Percentiles rank a stretch among this genome's conserved stretches.
Evolutionary conservation across 257 asterid species (phyloP).

Genomic region (Echites panduratus): DNA sequence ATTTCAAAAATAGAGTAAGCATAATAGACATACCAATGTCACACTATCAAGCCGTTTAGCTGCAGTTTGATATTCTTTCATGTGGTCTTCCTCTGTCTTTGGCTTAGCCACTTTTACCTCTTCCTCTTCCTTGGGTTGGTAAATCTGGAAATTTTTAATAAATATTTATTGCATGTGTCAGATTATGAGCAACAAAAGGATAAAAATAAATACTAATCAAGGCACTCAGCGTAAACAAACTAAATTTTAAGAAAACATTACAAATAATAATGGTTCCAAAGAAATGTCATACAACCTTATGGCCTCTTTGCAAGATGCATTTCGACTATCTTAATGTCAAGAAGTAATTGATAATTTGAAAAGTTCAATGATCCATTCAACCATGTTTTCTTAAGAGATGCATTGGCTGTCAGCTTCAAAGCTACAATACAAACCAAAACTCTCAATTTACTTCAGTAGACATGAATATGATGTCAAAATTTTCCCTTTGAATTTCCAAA

Average conservation of each 20-base stretch:
- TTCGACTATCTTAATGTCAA: not conserved
- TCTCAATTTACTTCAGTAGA: no score
- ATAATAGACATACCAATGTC: conserved; percentile 50
- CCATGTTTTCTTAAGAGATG: not conserved
- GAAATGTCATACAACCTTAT: not conserved
- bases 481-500: no score
- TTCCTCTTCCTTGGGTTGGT: conserved; percentile 73
- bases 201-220: no score
- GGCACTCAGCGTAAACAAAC: no score
- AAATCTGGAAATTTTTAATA: conserved; percentile 42
- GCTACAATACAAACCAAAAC: no score
- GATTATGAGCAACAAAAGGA: conserved; percentile 6
- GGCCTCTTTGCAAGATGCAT: not conserved
- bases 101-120: conserved; percentile 60
- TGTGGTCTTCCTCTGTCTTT: conserved; percentile 50
- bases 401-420: not conserved
- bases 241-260: not conserved
- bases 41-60: conserved; percentile 72
- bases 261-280: not conserved
- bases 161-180: not conserved
- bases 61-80: conserved; percentile 74
- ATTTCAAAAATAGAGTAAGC: conserved; percentile 15
- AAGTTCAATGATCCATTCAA: not conserved
- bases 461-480: no score
- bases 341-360: not conserved